These are phyloP conservation scores for Oryza punctata DNA, from an alignment of 176 grass and related monocot genomes.

Conservation along the genomic window DNA sequence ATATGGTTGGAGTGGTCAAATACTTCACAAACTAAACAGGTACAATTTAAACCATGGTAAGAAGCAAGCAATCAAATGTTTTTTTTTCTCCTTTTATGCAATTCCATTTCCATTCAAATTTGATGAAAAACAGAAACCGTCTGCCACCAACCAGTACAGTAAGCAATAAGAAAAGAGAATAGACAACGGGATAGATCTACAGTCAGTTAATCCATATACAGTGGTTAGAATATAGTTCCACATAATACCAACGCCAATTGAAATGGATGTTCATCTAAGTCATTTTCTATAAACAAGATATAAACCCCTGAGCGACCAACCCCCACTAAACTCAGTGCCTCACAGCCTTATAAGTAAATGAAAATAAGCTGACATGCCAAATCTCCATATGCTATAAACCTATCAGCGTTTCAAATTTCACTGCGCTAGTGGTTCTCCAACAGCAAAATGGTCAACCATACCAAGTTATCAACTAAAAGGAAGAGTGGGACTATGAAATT, in stretches of 20 bases:
- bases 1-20: conserved; percentile 12
- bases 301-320: not conserved
- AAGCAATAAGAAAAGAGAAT: not conserved
- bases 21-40: not conserved
- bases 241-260: not conserved
- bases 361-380: not conserved
- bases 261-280: not conserved
- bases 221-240: not conserved
- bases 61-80: not conserved
- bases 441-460: conserved; percentile 14
- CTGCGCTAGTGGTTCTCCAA: not conserved
- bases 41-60: not conserved
- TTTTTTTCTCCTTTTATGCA: not conserved
- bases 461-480: conserved; percentile 16
- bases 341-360: not conserved
- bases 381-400: not conserved
- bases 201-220: not conserved
- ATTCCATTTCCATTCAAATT: not conserved
- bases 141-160: not conserved
- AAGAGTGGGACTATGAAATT: conserved; percentile 12
- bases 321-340: too few species aligned
- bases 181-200: not conserved
- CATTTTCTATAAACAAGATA: not conserved
- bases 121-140: not conserved
- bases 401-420: not conserved